A percentile compares a stretch with the other conserved stretches of the same genome.
These are phyloP conservation scores for Quercus bicolor DNA, from an alignment of 306 rosid genomes.

Conservation along the genomic window DNA sequence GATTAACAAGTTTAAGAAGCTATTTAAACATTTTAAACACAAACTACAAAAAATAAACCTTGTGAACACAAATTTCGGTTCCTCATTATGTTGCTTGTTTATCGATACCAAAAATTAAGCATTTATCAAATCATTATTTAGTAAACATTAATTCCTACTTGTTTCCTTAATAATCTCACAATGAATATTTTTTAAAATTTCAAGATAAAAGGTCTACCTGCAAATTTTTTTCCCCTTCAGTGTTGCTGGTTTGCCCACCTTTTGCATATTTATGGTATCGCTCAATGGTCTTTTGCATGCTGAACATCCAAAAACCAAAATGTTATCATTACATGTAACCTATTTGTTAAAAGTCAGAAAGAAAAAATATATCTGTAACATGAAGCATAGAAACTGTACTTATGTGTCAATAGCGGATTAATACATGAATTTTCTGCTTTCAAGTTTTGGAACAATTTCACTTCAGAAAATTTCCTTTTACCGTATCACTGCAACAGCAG, in stretches of 20 bases:
- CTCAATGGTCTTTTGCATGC: slow-evolving; percentile 40
- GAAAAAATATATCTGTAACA: background rate
- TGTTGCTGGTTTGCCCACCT: slow-evolving; percentile 12
- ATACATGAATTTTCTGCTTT: background rate
- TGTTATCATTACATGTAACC: background rate
- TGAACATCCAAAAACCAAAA: slow-evolving; percentile 28
- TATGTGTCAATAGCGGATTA: background rate
- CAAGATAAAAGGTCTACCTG: slow-evolving; percentile 45
- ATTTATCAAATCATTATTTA: background rate
- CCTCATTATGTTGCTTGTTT: background rate
- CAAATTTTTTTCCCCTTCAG: slow-evolving; percentile 28
- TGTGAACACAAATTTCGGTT: background rate
- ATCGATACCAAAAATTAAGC: background rate
- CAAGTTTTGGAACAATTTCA: background rate
- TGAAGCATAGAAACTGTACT: background rate
- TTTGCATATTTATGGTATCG: slow-evolving; percentile 31
- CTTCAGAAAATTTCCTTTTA: background rate
- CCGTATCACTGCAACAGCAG: background rate
- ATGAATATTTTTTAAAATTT: background rate
- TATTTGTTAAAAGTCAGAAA: background rate
- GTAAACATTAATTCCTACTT: background rate
- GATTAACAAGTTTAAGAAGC: background rate
- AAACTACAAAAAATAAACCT: background rate
- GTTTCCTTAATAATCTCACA: background rate
- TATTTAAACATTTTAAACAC: background rate